These are phyloP conservation scores for Amylostereum areolatum DNA, from an alignment of 1,284 basidiomycete species.

Conservation along the genomic window DNA sequence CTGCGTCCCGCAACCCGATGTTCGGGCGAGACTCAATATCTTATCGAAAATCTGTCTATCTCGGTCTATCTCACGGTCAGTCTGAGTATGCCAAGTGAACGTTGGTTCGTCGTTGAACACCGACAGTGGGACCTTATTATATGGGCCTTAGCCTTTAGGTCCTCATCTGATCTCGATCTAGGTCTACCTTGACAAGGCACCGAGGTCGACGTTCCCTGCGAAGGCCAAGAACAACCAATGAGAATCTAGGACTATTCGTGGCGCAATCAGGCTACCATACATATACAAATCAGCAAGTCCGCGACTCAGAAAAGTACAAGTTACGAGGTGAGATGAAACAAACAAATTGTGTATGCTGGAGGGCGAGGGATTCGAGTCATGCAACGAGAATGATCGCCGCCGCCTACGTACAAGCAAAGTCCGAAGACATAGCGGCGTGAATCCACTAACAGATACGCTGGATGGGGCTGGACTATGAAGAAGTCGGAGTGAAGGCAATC, in stretches of 20 bases:
- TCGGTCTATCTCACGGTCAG: background rate
- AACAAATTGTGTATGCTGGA: background rate
- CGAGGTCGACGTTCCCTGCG: background rate
- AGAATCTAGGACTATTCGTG: no score
- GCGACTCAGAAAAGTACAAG: no score
- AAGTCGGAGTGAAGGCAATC: background rate
- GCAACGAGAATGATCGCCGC: background rate
- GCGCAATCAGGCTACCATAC: no score
- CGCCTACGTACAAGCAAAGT: background rate
- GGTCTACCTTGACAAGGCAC: background rate
- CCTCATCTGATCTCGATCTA: no score
- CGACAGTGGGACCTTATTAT: no score
- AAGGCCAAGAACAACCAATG: no score
- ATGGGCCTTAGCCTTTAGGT: no score
- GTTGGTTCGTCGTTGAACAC: no score
- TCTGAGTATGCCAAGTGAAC: background rate
- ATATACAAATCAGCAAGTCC: no score
- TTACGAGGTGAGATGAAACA: background rate
- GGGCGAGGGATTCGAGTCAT: background rate
- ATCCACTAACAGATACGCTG: background rate
- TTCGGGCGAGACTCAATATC: no score
- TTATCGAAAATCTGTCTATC: no score
- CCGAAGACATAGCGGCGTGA: background rate
- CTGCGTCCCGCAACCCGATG: no score
- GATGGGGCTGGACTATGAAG: background rate